Base-by-base conservation (phyloP, 2,329 filamentous ascomycete genomes). In the Stemphylium lycopersici region DNA sequence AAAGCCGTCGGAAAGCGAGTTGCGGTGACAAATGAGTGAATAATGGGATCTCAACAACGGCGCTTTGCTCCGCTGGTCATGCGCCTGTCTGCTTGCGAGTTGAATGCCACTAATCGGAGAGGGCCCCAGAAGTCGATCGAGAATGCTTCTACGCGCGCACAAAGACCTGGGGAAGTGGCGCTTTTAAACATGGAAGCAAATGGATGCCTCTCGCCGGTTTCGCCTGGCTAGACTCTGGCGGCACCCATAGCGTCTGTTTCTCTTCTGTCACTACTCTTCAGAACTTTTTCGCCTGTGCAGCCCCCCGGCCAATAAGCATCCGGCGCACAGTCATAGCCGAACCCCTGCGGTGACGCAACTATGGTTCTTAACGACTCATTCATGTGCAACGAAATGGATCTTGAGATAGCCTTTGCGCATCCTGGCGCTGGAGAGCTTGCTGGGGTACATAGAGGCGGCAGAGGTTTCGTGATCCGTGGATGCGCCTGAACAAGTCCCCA, bases 261-360 rank as follows among this genome's bases (percentile, higher is more conserved):
- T 52, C 37, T 46, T 38, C 44, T 16, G 49, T 58, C 52, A 43
- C 53, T 43, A 46, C 40, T 41, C 37, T 51, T 56, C 48, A 45
- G 41, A 50, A 29, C 55, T 61, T 56, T 59, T 57, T 48, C 59
- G 38, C 56, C 29, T 51, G 39, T 31, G 16, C 38, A 7, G 36
- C 43, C 52, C 41, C 41, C 53, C 44, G 52, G 33, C 63, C 58
- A 65, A 66, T 65, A 48, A 55, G 45, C 15, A 10, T 29, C 34
- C 37, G 24, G 53, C 38, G 55, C 58, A 58, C 50, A 53, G 62
- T 59, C 58, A 61, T 58, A 51, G 47, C 43, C 55, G 45, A 44
- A 20, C 31, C 34, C 33, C 45, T 29, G 36, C 34, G 24, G 24
- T 49, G 45, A 53, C 51, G 51, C 51, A 40, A 49, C 38, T n/a